These are phyloP conservation scores for Ophiostoma himal-ulmi DNA, from an alignment of 2,329 filamentous ascomycete genomes.

Conservation along the genomic window DNA sequence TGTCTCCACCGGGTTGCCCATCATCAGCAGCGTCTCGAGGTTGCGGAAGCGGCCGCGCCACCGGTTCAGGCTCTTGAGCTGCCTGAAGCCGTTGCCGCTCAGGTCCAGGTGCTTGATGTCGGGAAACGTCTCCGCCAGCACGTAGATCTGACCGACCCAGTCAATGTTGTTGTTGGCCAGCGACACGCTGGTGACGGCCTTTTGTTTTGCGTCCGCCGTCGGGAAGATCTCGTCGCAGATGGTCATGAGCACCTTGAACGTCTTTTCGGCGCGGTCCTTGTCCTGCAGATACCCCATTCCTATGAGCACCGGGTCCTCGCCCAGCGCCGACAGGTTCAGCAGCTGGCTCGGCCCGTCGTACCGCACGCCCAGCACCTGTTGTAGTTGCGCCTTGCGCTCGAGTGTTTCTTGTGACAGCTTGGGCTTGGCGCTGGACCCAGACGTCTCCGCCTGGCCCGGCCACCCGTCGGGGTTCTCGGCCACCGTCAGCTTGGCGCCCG, in stretches of 20 bases:
- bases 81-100: constrained; percentile 72
- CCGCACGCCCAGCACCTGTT: constrained; percentile 63
- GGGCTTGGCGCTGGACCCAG: constrained; percentile 23
- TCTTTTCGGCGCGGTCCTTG: constrained; percentile 69
- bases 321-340: constrained; percentile 74
- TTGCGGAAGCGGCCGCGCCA: constrained; percentile 76
- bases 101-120: constrained; percentile 85
- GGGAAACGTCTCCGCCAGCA: constrained; percentile 72
- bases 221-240: constrained; percentile 76
- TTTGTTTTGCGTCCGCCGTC: constrained; percentile 62
- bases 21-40: constrained; percentile 74
- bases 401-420: constrained; percentile 47
- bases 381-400: constrained; percentile 63
- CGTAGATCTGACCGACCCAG: constrained; percentile 65
- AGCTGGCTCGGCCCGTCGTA: constrained; percentile 69
- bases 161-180: constrained; percentile 74
- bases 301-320: constrained; percentile 63
- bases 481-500: constrained; percentile 56
- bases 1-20: constrained; percentile 66
- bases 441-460: constrained; percentile 30
- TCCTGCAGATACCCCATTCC: constrained; percentile 70
- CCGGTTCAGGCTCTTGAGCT: constrained; percentile 59
- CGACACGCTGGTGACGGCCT: constrained; percentile 75
- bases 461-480: constrained; percentile 41
- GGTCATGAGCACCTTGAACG: constrained; percentile 87